A percentile compares a stretch with the other conserved stretches of the same genome.
These are phyloP conservation scores for Tetracladium setigerum DNA, from an alignment of 495 filamentous ascomycete genomes.

Conservation along the genomic window DNA sequence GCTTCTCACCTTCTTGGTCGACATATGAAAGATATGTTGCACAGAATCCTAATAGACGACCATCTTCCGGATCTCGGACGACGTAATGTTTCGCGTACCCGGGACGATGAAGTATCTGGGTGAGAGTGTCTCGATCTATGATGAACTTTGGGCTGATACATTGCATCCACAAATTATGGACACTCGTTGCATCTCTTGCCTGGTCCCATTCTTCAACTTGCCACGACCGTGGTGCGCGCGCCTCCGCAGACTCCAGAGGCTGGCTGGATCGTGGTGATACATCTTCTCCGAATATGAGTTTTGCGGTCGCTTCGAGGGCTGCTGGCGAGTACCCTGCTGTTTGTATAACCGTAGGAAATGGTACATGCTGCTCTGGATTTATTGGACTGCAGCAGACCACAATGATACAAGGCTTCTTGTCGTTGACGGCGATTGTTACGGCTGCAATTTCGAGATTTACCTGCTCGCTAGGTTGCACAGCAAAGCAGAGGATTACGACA, in stretches of 20 bases:
- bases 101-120: conserved; percentile 46
- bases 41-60: conserved; percentile 48
- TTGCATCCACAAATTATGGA: conserved; percentile 43
- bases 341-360: conserved; percentile 40
- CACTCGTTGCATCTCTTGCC: conserved; percentile 29
- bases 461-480: conserved; percentile 17
- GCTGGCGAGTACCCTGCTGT: conserved; percentile 37
- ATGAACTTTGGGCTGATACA: conserved; percentile 37
- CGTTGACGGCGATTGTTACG: conserved; percentile 32
- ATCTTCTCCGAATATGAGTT: conserved; percentile 42
- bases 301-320: conserved; percentile 47
- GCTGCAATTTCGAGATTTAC: conserved; percentile 37
- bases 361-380: not conserved
- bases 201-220: conserved; percentile 38
- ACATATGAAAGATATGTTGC: conserved; percentile 52
- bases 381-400: conserved; percentile 37
- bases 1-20: conserved; percentile 39
- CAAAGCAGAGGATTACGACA: conserved; percentile 40
- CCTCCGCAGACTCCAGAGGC: conserved; percentile 8
- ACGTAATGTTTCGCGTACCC: conserved; percentile 58
- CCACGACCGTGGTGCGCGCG: conserved; percentile 27
- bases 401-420: conserved; percentile 41
- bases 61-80: conserved; percentile 42
- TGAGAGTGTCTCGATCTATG: conserved; percentile 35
- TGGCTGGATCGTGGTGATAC: conserved; percentile 9